phyloP scores from a whole-genome alignment of 139 green algal genomes.

The Tetradesmus lagerheimii region DNA sequence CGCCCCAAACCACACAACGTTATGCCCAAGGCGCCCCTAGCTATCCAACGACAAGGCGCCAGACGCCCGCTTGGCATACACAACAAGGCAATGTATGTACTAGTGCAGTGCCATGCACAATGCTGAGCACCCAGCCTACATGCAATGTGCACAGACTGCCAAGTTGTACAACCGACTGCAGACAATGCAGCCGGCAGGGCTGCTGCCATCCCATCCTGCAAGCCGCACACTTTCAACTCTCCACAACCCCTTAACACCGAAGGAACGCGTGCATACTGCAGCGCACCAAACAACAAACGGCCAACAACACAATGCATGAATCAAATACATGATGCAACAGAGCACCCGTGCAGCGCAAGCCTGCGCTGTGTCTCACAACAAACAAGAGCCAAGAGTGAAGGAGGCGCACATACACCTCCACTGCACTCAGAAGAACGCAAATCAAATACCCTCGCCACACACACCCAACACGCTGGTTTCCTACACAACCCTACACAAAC shows the following conservation, averaged over 20 bases:
- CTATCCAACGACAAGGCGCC: background rate
- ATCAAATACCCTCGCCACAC: background rate
- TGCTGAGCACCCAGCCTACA: background rate
- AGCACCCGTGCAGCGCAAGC: background rate
- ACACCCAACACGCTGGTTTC: background rate
- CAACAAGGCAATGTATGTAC: background rate
- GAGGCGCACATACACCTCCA: background rate
- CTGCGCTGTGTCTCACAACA: background rate
- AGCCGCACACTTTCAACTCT: background rate
- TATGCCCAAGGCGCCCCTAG: background rate
- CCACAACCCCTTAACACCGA: background rate
- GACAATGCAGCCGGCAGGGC: background rate
- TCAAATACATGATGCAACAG: background rate
- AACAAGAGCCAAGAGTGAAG: background rate
- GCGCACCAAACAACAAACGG: background rate
- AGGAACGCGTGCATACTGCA: background rate
- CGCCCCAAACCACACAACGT: background rate
- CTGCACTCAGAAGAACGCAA: background rate
- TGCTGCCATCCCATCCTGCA: background rate
- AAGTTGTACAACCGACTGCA: background rate
- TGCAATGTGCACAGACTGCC: background rate
- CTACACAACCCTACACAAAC: background rate
- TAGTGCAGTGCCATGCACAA: background rate
- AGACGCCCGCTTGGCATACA: background rate
- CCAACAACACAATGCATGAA: background rate